Evolutionary conservation across 140 eudicot genomes (phyloP).

Genomic region (Flaveria floridana): DNA sequence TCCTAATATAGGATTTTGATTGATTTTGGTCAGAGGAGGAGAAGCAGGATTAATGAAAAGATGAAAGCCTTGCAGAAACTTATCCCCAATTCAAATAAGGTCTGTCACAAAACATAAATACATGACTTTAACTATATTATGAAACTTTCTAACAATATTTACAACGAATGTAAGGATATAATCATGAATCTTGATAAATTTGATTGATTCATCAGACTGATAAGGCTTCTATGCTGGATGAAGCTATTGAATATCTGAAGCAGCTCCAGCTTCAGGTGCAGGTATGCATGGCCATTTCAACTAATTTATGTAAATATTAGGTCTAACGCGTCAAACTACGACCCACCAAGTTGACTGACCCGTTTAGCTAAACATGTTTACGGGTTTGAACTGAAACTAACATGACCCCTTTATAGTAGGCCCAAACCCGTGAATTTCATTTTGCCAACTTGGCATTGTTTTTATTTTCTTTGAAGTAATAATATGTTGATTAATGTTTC

Average conservation of each 20-base stretch:
- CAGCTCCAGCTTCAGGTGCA: slow-evolving; percentile 99
- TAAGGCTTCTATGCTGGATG: slow-evolving; percentile 96
- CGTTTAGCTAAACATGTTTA: too few relatives aligned
- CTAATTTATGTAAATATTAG: not conserved
- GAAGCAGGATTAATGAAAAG: slow-evolving; percentile 92
- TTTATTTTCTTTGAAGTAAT: not conserved
- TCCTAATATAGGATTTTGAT: not conserved
- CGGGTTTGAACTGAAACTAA: too few relatives aligned
- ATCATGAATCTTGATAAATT: not conserved
- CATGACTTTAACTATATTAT: not conserved
- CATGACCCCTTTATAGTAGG: too few relatives aligned
- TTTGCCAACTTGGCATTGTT: not conserved
- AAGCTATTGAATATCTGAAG: slow-evolving; percentile 87
- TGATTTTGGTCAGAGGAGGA: slow-evolving; percentile 65
- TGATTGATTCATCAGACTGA: slow-evolving; percentile 51
- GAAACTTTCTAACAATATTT: too few relatives aligned
- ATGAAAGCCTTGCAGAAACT: slow-evolving; percentile 90
- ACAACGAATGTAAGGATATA: too few relatives aligned
- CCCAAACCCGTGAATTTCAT: too few relatives aligned
- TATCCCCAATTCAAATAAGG: slow-evolving; percentile 96
- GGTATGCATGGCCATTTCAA: slow-evolving; percentile 31
- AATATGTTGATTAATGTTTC: slow-evolving; percentile 21
- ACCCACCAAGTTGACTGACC: too few relatives aligned
- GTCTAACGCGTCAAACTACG: too few relatives aligned
- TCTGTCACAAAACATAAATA: not conserved